These are phyloP conservation scores for Aspergillus saccharolyticus DNA, from an alignment of 495 filamentous ascomycete genomes.

Conservation along the genomic window DNA sequence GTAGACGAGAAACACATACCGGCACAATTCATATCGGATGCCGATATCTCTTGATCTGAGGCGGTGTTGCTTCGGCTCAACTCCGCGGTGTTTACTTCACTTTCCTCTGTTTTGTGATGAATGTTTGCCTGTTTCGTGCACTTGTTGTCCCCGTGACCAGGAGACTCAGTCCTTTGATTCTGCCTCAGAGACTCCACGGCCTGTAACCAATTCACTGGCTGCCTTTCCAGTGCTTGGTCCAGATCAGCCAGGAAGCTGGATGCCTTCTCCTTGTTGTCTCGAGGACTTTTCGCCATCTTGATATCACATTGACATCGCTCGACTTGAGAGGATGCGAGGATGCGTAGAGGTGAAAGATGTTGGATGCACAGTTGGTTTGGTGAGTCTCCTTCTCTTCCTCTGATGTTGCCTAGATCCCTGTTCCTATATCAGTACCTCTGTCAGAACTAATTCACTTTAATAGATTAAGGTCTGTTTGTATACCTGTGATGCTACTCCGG, in stretches of 20 bases:
- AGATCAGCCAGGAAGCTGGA: not conserved
- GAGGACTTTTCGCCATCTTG: not conserved
- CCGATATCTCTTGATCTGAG: not conserved
- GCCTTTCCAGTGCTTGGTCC: not conserved
- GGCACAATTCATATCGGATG: not conserved
- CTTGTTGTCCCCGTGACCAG: not conserved
- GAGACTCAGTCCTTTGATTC: not conserved
- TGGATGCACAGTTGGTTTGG: not conserved
- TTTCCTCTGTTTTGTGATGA: not conserved
- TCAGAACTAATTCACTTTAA: no score
- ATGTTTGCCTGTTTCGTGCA: not conserved
- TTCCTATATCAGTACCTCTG: no score
- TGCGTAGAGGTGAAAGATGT: not conserved
- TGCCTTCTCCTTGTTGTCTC: not conserved
- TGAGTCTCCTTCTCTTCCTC: no score
- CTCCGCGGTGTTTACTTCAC: no score
- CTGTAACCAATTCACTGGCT: not conserved
- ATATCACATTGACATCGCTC: not conserved
- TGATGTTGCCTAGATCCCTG: no score
- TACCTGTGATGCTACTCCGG: no score
- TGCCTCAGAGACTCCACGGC: not conserved
- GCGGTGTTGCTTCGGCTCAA: not conserved
- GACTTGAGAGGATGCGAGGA: not conserved
- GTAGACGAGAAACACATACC: not conserved
- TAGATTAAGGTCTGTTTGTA: no score